phyloP scores from a whole-genome alignment of 2,329 filamentous ascomycete genomes.

The Apiospora malaysiana region DNA sequence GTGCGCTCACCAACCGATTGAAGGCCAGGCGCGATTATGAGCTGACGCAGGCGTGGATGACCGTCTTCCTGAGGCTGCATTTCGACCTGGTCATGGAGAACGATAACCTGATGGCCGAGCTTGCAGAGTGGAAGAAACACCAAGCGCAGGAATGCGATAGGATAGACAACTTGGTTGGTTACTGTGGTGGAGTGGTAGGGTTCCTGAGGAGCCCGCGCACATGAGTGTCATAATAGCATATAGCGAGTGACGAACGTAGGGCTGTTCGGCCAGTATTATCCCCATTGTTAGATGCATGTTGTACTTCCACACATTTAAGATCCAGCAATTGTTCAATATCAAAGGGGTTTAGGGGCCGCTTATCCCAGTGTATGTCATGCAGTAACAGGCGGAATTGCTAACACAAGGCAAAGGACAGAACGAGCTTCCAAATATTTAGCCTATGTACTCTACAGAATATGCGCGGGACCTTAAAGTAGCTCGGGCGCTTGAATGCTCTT shows the following conservation, averaged over 20 bases:
- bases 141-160: constrained; percentile 75
- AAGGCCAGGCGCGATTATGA: constrained; percentile 82
- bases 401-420: too few species aligned
- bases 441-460: too few species aligned
- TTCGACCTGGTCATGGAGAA: constrained; percentile 60
- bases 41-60: constrained; percentile 96
- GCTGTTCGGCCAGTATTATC: neutral
- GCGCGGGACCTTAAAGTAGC: too few species aligned
- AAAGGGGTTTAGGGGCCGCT: neutral
- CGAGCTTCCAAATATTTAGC: too few species aligned
- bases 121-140: constrained; percentile 73
- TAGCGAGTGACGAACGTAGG: neutral
- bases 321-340: neutral
- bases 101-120: constrained; percentile 59
- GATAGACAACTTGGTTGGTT: constrained; percentile 79
- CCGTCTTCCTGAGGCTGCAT: constrained; percentile 86
- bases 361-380: neutral
- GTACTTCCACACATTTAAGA: neutral
- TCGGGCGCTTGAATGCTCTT: neutral
- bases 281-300: neutral
- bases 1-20: constrained; percentile 77
- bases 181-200: constrained; percentile 83
- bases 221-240: constrained; percentile 34
- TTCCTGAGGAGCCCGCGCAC: constrained; percentile 74
- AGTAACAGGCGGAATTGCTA: too few species aligned